These are phyloP conservation scores for Typha latifolia DNA, from an alignment of 176 grass and related monocot genomes.

Conservation along the genomic window DNA sequence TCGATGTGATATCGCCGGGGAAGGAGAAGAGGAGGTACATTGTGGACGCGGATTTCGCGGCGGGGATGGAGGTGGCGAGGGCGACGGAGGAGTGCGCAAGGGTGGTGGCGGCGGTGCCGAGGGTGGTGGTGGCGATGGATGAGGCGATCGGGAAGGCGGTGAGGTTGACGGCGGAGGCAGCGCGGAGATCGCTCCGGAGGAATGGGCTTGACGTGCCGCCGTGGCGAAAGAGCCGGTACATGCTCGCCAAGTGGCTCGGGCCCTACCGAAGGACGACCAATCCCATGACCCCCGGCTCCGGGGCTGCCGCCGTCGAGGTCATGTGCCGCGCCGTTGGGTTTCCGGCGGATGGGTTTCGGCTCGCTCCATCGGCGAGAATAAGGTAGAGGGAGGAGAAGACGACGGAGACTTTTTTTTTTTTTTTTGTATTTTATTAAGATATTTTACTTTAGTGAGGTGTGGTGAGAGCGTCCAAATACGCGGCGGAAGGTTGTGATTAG, in stretches of 20 bases:
- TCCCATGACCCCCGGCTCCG: background rate
- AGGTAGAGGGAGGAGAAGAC: background rate
- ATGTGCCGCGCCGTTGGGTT: slow-evolving; percentile 25
- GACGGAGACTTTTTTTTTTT: no score
- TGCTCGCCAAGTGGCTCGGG: slow-evolving; percentile 93
- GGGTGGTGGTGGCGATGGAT: slow-evolving; percentile 46
- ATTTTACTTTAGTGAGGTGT: no score
- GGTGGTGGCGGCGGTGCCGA: slow-evolving; percentile 34
- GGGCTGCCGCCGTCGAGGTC: slow-evolving; percentile 13
- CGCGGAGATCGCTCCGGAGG: slow-evolving; percentile 43
- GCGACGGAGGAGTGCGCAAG: slow-evolving; percentile 46
- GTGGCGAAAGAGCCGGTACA: slow-evolving; percentile 79
- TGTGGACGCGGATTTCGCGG: slow-evolving; percentile 67
- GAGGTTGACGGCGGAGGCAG: slow-evolving; percentile 42
- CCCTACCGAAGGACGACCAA: slow-evolving; percentile 59
- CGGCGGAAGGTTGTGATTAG: no score
- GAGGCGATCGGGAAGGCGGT: slow-evolving; percentile 48
- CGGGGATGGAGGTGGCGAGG: slow-evolving; percentile 67
- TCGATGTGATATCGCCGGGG: slow-evolving; percentile 47
- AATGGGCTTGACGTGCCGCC: slow-evolving; percentile 70
- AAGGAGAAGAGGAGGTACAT: slow-evolving; percentile 51
- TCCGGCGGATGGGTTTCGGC: background rate
- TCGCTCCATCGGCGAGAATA: background rate
- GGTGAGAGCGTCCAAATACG: no score
- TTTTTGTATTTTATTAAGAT: no score